Conservation (phyloP, 306 rosid species). For the Quercus agrifolia region DNA sequence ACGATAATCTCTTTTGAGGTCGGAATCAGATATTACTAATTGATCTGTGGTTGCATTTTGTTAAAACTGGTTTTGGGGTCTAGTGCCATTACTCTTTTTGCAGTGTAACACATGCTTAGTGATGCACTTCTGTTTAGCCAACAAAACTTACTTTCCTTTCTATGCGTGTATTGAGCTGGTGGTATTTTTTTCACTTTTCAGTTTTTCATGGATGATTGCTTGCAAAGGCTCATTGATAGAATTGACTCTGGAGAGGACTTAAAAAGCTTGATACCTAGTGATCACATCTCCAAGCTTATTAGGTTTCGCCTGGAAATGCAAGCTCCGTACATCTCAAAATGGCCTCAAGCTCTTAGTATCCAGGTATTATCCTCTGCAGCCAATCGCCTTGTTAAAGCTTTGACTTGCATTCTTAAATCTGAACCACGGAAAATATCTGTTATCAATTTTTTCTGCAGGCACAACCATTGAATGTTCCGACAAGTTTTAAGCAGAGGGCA, state of each 20-base stretch:
- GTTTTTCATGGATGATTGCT: constrained; percentile 75
- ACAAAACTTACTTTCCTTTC: neutral
- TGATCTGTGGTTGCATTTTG: neutral
- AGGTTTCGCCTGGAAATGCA: constrained; percentile 84
- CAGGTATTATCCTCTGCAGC: constrained; percentile 50
- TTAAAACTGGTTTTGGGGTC: neutral
- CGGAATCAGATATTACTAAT: neutral
- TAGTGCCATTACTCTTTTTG: neutral
- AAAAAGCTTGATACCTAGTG: constrained; percentile 59
- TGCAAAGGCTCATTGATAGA: constrained; percentile 67
- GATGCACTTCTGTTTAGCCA: constrained; percentile 11
- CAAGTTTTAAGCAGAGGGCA: constrained; percentile 90
- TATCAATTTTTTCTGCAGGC: constrained; percentile 46
- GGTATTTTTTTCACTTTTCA: constrained; percentile 18
- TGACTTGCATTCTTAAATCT: constrained; percentile 19
- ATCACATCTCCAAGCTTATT: constrained; percentile 61
- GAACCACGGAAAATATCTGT: constrained; percentile 12
- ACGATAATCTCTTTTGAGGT: neutral
- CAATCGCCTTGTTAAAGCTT: constrained; percentile 5
- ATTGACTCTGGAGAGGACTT: constrained; percentile 61
- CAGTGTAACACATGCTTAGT: neutral
- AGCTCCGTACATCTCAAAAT: constrained; percentile 71
- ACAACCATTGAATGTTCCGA: constrained; percentile 74
- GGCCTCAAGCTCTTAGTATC: constrained; percentile 98
- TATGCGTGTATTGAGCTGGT: constrained; percentile 11